Evolutionary conservation across 1,139 yeast species (phyloP), one percentile per base, ranked within the genome.

Genomic region (Meyerozyma carpophila): DNA sequence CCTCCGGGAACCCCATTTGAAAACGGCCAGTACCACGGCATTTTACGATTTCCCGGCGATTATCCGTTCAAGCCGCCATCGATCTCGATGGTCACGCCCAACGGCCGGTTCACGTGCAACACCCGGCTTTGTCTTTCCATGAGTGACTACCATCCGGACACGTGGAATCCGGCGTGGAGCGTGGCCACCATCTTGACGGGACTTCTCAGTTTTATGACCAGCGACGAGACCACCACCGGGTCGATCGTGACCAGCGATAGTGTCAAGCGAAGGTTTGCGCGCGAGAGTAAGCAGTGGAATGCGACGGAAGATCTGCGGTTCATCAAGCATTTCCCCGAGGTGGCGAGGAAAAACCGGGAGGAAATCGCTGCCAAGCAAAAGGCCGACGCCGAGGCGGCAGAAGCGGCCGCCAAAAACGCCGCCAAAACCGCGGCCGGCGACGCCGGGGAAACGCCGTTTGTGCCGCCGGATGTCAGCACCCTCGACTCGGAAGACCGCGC

Each of bases 101-200:
- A 81, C 50, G 94, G 90, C 4, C 70, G 95, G 39, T 87, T 91
- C 61, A 79, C 82, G 50, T 79, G 89, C 43, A 85, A 86, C 58
- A 79, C 89, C 7, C 70, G 96, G 40, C 73, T 91, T 40, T 91
- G 98, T 65, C 69, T 91, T 41, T 82, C 90, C 37, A 90, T 91
- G 82, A 83, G 93, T 55, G 97, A 91, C 59, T 90, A 81, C 62
- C 98, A 91, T 55, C 97, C 96, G 8, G 93, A 88, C 60, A 70
- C 86, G 1, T 90, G 97, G 97, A 89, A 90, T 61, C 96, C 97
- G 1, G 89, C 95, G 4, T 90, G 97, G 97, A 82, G 89, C 44
- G 96, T 90, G 18, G 73, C 88, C 25, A 88, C 96, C 0, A 90
- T 90, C 20, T 70, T 90, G 53, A 86, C 83, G 7, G 97, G 97